A percentile compares a stretch with the other conserved stretches of the same genome.
phyloP scores from a whole-genome alignment of 345 rosid genomes.

The Odontarrhena argentea region DNA sequence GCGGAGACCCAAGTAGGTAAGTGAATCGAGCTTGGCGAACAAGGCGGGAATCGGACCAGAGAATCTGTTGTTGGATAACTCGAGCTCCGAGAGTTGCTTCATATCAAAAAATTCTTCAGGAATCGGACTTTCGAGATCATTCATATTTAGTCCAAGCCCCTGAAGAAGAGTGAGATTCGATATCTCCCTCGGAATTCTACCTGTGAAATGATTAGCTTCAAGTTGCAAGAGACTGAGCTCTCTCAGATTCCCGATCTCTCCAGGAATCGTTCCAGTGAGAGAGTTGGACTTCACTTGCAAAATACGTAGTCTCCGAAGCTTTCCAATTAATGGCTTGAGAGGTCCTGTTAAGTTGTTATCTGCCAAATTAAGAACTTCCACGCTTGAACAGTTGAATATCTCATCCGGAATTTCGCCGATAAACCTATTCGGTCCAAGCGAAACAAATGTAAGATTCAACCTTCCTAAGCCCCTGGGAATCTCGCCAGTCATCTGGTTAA shows the following conservation, averaged over 20 bases:
- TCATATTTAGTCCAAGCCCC: constrained; percentile 56
- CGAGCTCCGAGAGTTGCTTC: constrained; percentile 58
- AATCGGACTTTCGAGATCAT: constrained; percentile 59
- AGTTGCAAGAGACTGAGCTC: constrained; percentile 51
- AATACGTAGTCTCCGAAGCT: constrained; percentile 52
- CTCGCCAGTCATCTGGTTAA: constrained; percentile 53
- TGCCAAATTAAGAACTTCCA: constrained; percentile 41
- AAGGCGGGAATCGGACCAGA: constrained; percentile 56
- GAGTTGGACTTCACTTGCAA: constrained; percentile 50
- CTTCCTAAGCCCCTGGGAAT: constrained; percentile 67
- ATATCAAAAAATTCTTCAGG: constrained; percentile 58
- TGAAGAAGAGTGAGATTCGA: constrained; percentile 68
- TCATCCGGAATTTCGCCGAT: constrained; percentile 80
- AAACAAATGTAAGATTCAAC: constrained; percentile 55
- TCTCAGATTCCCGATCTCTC: constrained; percentile 63
- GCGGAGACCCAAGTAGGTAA: constrained; percentile 55
- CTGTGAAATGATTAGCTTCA: constrained; percentile 57
- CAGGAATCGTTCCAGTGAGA: constrained; percentile 66
- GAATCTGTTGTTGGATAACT: constrained; percentile 60
- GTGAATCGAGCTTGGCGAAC: constrained; percentile 60
- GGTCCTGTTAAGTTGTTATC: constrained; percentile 61
- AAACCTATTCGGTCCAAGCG: constrained; percentile 50
- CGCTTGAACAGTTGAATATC: constrained; percentile 67
- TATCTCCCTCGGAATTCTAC: constrained; percentile 59
- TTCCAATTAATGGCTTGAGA: constrained; percentile 60